phyloP scores from a whole-genome alignment of 1,284 basidiomycete genomes.

The Takashimella tepidaria region DNA sequence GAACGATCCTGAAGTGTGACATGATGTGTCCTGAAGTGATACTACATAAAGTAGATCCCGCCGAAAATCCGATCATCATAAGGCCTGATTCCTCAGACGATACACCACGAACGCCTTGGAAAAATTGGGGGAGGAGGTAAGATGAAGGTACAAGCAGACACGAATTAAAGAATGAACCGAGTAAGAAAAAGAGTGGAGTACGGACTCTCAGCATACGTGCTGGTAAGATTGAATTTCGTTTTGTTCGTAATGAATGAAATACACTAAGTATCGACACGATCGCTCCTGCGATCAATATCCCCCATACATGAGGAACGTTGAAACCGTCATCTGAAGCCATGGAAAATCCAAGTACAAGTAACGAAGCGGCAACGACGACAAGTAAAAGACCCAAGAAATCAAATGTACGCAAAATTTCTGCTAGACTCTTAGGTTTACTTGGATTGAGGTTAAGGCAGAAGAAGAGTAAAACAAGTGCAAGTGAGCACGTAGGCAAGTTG shows the following conservation, averaged over 20 bases:
- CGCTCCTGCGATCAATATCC: slow-evolving; percentile 59
- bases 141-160: slow-evolving; percentile 28
- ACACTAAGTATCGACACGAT: slow-evolving; percentile 55
- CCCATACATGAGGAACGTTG: background rate
- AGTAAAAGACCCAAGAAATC: slow-evolving; percentile 50
- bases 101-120: slow-evolving; percentile 25
- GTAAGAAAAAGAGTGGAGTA: slow-evolving; percentile 35
- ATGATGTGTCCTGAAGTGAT: slow-evolving; percentile 35
- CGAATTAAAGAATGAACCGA: slow-evolving; percentile 35
- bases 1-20: slow-evolving; percentile 33
- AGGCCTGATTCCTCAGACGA: background rate
- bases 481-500: slow-evolving; percentile 46
- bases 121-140: slow-evolving; percentile 33
- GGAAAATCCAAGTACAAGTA: slow-evolving; percentile 71
- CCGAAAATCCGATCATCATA: background rate
- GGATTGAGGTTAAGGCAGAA: slow-evolving; percentile 76
- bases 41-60: slow-evolving; percentile 2
- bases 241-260: slow-evolving; percentile 63
- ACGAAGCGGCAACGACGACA: slow-evolving; percentile 66
- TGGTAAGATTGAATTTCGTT: slow-evolving; percentile 63
- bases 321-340: slow-evolving; percentile 46
- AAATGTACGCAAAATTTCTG: slow-evolving; percentile 33
- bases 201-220: slow-evolving; percentile 36
- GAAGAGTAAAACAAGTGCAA: slow-evolving; percentile 66
- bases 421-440: slow-evolving; percentile 5